Evolutionary conservation across 2,329 filamentous ascomycete species (phyloP), one percentile per base, ranked within the genome.

Genomic region (Aaosphaeria arxii): DNA sequence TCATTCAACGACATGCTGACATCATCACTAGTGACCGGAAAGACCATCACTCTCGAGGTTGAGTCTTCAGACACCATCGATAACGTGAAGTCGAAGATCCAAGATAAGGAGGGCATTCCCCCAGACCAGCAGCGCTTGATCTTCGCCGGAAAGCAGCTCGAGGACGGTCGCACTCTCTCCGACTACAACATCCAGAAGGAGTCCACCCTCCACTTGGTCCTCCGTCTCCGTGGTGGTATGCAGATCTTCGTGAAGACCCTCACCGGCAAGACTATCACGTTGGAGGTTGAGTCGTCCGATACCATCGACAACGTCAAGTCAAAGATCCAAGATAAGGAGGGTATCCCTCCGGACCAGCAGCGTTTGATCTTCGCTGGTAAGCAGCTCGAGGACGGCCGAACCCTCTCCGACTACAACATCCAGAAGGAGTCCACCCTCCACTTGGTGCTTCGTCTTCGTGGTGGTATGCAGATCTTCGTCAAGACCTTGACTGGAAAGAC

Each of bases 301-400:
- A 95, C 91, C 38, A 95, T 95, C 73, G 91, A 96, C 79, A 96
- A 96, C 54, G 91, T 96, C 36, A 96, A 96, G 84, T 85, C 82
- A 44, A 96, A 96, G 83, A 96, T 96, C 40, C 91, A 96, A 74
- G 91, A 96, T 67, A 96, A 96, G 83, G 91, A 96, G 74, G 91
- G 91, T 29, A 96, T 96, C 48, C 92, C 91, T 42, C 91, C 91
- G 7, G 91, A 96, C 69, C 91, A 97, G 75, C 91, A 96, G 78
- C 92, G 91, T 62, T 74, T 96, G 59, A 96, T 96, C 71, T 96
- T 96, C 61, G 91, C 91, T 40, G 92, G 91, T 48, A 96, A 96
- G 82, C 91, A 96, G 71, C 84, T 96, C 4, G 92, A 97, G 73
- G 92, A 97, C 61, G 91, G 92, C 54, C 89, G 91, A 46, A 95